A percentile compares a stretch with the other conserved stretches of the same genome.
Evolutionary conservation across 2,329 filamentous ascomycete species (phyloP).

Genomic region (Aspergillus carbonarius): DNA sequence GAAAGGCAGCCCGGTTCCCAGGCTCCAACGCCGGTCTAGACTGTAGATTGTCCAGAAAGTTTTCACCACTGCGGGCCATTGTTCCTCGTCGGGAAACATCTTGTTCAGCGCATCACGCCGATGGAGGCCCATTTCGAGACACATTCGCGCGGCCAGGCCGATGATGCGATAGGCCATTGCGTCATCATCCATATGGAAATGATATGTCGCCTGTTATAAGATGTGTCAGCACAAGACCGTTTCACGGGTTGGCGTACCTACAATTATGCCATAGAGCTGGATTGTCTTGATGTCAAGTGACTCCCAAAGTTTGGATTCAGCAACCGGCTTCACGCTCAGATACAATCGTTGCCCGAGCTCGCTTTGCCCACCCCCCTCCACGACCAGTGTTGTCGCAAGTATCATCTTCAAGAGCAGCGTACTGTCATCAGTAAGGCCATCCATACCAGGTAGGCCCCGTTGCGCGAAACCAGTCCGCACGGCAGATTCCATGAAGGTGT

Average conservation of each 20-base stretch:
- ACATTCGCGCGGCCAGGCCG: conserved; percentile 76
- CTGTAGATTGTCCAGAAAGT: conserved; percentile 87
- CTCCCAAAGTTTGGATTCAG: conserved; percentile 64
- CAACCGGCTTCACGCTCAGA: conserved; percentile 68
- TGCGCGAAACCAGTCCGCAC: conserved; percentile 59
- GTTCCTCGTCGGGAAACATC: conserved; percentile 65
- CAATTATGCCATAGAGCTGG: conserved; percentile 55
- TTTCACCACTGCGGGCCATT: conserved; percentile 66
- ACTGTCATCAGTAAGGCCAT: conserved; percentile 61
- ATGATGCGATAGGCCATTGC: conserved; percentile 83
- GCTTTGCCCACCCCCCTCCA: conserved; percentile 78
- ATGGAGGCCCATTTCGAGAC: conserved; percentile 79
- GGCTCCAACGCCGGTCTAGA: conserved; percentile 82
- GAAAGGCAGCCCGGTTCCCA: conserved; percentile 85
- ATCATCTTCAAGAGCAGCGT: conserved; percentile 78
- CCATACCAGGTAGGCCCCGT: conserved; percentile 53
- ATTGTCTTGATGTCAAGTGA: conserved; percentile 59
- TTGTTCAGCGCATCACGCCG: conserved; percentile 69
- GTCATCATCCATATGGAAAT: conserved; percentile 85
- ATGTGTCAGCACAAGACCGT: conserved; percentile 2
- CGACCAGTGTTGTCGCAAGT: conserved; percentile 71
- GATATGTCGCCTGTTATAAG: conserved; percentile 62
- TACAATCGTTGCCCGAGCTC: conserved; percentile 71
- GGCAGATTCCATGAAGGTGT: conserved; percentile 70
- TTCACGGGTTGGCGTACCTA: conserved; percentile 18